Evolutionary conservation across 2,329 filamentous ascomycete species (phyloP), one percentile per base, ranked within the genome.

Genomic region (Diplodia intermedia): DNA sequence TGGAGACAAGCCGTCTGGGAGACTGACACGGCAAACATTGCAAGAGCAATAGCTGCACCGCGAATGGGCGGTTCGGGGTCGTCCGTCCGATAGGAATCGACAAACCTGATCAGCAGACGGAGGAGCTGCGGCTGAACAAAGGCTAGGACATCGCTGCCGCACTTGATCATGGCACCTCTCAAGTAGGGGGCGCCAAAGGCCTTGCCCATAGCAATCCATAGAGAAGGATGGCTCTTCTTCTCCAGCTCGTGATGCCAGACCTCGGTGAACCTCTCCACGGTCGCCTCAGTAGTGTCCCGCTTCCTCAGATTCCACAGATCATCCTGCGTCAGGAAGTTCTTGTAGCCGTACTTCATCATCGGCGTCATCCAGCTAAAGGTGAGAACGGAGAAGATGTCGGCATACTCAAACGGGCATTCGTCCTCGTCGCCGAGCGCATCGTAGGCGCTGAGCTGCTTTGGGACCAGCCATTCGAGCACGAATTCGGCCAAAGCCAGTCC

Each of bases 291-390:
- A 40, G 90, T 90, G 76, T 98, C 94, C 69, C 86, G 83, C 75
- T 89, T 90, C 50, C 93, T 88, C 68, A 99, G 83, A 69, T 93
- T 94, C 96, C 96, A 99, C 29, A 99, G 85, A 78, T 99, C 94
- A 71, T 97, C 92, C 78, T 98, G 93, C 1, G 93, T 97, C 70
- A 99, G 84, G 78, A 89, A 99, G 69, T 94, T 88, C 75, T 91
- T 92, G 83, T 99, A 98, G 1, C 95, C 95, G 76, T 90, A 90
- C 76, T 89, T 93, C 95, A 99, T 99, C 87, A 99, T 83, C 0
- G 95, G 94, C 0, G 95, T 98, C 94, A 99, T 97, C 95, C 95
- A 99, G 66, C 91, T 90, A 79, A 99, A 99, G 0, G 94, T 97
- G 55, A 99, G 85, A 62, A 92, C 88, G 4, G 94, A 97, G 81